Base-by-base conservation (phyloP, 495 filamentous ascomycete genomes). In the Penicillium pulvis region DNA sequence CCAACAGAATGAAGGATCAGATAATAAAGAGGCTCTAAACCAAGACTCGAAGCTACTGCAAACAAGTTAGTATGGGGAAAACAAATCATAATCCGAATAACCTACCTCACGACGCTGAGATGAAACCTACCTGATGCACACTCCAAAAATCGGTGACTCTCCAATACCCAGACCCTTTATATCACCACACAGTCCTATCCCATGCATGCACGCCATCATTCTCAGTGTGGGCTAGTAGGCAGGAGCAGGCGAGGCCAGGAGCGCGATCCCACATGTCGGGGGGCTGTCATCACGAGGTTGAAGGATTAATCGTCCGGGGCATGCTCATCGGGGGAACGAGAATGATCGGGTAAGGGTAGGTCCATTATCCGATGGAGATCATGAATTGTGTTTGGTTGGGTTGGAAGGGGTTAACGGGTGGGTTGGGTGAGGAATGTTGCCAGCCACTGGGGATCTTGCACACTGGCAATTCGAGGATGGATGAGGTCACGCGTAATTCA, bases 371-470 rank as follows among this genome's bases (percentile, higher is more conserved):
- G 44, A 26, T 47, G 44, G 44, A 20, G 4, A 24, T 49, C 20
- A 9, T 49, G 26, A 16, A 19, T 47, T 26, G 20, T 35, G 48
- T 51, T 35, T 51, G 48, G 31, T 41, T 39, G 30, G 49, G n/a
- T 31, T 28, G 46, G 46, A 49, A 49, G 46, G 46, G 46, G 24
- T 16, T 39, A 10, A 12, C 14, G 51, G 51, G 24, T 16, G 12
- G 51, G 10, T 23, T 8, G 19, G 20, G 11, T 46, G 48, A 24
- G 59, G 59, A 62, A 62, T 66, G 63, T 52, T 59, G 57, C 53
- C 60, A 53, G 57, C 54, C 60, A 59, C 60, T 20, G 53, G 24
- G 36, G 55, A 31, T 50, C 28, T 61, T 58, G 62, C 20, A 49
- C 7, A 35, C 36, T 39, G 31, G 16, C 5, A 41, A 41, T 41